These are phyloP conservation scores for Dichotomopilus funicola DNA, from an alignment of 2,329 filamentous ascomycete species.

Conservation along the genomic window DNA sequence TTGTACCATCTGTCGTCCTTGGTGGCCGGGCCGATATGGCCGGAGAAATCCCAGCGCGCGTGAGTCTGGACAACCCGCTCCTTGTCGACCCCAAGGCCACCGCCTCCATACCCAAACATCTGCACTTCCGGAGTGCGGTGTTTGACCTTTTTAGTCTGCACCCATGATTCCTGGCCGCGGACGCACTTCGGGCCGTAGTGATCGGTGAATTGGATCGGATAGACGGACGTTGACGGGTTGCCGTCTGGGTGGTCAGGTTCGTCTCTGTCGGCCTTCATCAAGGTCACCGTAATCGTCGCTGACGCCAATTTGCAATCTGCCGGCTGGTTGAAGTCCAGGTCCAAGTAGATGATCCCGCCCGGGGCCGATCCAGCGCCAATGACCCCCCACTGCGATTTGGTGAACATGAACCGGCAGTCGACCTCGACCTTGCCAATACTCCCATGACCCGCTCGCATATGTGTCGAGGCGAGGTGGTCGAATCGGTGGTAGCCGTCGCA, in stretches of 20 bases:
- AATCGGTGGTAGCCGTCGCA: constrained; percentile 14
- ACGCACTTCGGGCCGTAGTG: constrained; percentile 18
- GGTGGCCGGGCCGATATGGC: constrained; percentile 11
- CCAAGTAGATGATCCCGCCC: constrained; percentile 20
- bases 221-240: neutral
- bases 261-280: constrained; percentile 10
- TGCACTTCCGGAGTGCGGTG: constrained; percentile 12
- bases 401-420: constrained; percentile 20
- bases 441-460: constrained; percentile 11
- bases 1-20: constrained; percentile 13
- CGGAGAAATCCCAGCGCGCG: constrained; percentile 17
- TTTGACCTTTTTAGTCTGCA: constrained; percentile 10
- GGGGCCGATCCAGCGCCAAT: constrained; percentile 10
- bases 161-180: constrained; percentile 7
- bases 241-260: neutral
- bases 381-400: constrained; percentile 17
- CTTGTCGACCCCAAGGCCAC: constrained; percentile 13
- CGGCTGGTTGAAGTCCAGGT: constrained; percentile 20
- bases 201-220: constrained; percentile 17
- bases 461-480: constrained; percentile 11
- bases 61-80: constrained; percentile 7
- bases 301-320: constrained; percentile 15
- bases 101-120: constrained; percentile 14
- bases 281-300: constrained; percentile 16
- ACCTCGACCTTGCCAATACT: constrained; percentile 18